These are phyloP conservation scores for Cladosporium sp. DNA, from an alignment of 2,329 filamentous ascomycete species.

Conservation along the genomic window DNA sequence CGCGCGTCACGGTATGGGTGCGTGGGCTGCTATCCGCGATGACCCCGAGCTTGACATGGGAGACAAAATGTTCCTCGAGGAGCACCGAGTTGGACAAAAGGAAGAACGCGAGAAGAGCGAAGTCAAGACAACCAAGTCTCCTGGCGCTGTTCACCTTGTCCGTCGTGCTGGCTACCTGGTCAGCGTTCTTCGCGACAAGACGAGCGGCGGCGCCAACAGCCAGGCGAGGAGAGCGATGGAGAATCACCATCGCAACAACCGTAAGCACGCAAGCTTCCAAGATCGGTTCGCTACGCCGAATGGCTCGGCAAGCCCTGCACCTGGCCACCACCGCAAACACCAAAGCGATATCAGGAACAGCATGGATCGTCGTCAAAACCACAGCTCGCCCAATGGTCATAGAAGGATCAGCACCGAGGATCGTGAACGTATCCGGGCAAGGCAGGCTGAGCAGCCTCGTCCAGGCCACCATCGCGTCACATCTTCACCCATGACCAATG, in stretches of 20 bases:
- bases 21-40: slow-evolving; percentile 91
- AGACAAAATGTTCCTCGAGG: slow-evolving; percentile 94
- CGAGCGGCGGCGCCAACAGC: slow-evolving; percentile 58
- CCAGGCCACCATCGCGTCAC: slow-evolving; percentile 36
- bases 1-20: slow-evolving; percentile 87
- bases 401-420: slow-evolving; percentile 27
- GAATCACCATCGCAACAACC: slow-evolving; percentile 93
- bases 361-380: slow-evolving; percentile 36
- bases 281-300: slow-evolving; percentile 56
- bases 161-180: slow-evolving; percentile 92
- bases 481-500: slow-evolving; percentile 30
- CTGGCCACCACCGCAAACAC: slow-evolving; percentile 37
- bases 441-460: slow-evolving; percentile 49
- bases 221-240: slow-evolving; percentile 76
- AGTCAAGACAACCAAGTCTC: slow-evolving; percentile 72
- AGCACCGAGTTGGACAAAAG: slow-evolving; percentile 97
- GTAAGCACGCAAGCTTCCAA: slow-evolving; percentile 61
- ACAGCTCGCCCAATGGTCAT: slow-evolving; percentile 42
- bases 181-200: slow-evolving; percentile 89
- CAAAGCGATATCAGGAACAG: slow-evolving; percentile 30
- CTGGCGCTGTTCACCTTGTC: slow-evolving; percentile 94
- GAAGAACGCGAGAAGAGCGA: slow-evolving; percentile 79
- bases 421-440: slow-evolving; percentile 49
- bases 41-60: slow-evolving; percentile 79
- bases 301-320: slow-evolving; percentile 68